A percentile compares a stretch with the other conserved stretches of the same genome.
Evolutionary conservation across 139 green algal genomes (phyloP).

Genomic region (Chlorella sp.): DNA sequence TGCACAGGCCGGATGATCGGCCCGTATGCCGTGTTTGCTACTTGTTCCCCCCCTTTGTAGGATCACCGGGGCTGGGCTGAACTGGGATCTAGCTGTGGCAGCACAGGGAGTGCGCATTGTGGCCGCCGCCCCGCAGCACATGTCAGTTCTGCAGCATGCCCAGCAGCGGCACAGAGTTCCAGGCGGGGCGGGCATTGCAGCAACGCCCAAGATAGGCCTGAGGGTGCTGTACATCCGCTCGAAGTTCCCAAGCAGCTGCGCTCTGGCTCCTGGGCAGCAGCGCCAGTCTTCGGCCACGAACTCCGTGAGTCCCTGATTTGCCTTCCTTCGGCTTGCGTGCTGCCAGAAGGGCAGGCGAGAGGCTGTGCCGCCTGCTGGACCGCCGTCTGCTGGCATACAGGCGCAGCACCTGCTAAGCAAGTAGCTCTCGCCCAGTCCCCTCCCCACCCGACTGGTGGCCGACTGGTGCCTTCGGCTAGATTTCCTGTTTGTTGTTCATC

Average conservation of each 20-base stretch:
- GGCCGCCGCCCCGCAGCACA: too few species aligned
- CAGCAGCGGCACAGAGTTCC: neutral
- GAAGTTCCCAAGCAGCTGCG: neutral
- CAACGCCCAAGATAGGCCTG: neutral
- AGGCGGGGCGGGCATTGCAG: neutral
- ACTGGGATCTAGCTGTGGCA: neutral
- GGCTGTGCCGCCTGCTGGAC: too few species aligned
- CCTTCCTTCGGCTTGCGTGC: too few species aligned
- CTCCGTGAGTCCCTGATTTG: neutral
- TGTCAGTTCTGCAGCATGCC: neutral
- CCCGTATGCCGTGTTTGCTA: too few species aligned
- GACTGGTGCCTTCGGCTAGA: too few species aligned
- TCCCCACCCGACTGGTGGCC: too few species aligned
- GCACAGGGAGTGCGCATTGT: neutral
- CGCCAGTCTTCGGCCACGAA: neutral
- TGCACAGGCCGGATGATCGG: too few species aligned
- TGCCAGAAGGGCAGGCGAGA: too few species aligned
- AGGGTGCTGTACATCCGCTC: neutral
- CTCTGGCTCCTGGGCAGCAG: neutral
- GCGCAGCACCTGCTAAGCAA: too few species aligned
- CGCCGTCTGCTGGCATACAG: too few species aligned
- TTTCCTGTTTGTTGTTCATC: too few species aligned
- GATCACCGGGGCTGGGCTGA: neutral
- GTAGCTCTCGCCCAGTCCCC: too few species aligned
- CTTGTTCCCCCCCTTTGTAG: neutral